phyloP scores from a whole-genome alignment of 2,329 filamentous ascomycete genomes.

The Fusarium transvaalense region DNA sequence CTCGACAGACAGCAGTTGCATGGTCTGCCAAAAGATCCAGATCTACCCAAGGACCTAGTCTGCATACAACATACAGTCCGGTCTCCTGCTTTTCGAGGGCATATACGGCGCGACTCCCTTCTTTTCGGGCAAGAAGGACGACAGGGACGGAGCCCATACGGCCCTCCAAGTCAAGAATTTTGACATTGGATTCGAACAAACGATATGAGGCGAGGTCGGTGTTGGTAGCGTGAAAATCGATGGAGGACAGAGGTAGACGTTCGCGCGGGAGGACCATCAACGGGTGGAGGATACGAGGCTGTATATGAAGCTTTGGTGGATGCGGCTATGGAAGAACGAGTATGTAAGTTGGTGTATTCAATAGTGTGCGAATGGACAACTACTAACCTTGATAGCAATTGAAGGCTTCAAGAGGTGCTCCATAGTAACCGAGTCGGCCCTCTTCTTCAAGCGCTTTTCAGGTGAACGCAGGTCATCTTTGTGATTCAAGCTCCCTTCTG shows the following conservation, averaged over 20 bases:
- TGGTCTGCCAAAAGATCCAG: conserved; percentile 64
- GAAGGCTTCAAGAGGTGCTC: conserved; percentile 64
- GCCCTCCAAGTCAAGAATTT: conserved; percentile 72
- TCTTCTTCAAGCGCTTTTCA: conserved; percentile 53
- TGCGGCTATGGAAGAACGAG: conserved; percentile 60
- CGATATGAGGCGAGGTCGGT: conserved; percentile 66
- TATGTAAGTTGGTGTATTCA: conserved; percentile 22
- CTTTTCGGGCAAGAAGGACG: conserved; percentile 72
- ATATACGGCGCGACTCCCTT: conserved; percentile 66
- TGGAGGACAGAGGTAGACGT: conserved; percentile 69
- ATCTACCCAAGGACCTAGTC: conserved; percentile 75
- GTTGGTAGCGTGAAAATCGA: conserved; percentile 67
- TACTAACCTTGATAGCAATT: conserved; percentile 65
- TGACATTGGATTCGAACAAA: conserved; percentile 71
- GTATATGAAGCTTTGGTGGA: conserved; percentile 64
- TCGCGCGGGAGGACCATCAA: conserved; percentile 73
- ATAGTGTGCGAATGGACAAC: not conserved
- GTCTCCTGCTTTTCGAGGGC: conserved; percentile 74
- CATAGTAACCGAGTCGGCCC: conserved; percentile 57
- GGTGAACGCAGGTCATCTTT: conserved; percentile 50
- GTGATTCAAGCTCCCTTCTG: conserved; percentile 56
- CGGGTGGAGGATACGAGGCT: conserved; percentile 68
- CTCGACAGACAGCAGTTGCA: conserved; percentile 58
- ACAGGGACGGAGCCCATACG: conserved; percentile 67
- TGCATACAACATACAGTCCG: conserved; percentile 75